A percentile compares a stretch with the other conserved stretches of the same genome.
Evolutionary conservation across 2,329 filamentous ascomycete genomes (phyloP).

Genomic region (Apiospora saccharicola): DNA sequence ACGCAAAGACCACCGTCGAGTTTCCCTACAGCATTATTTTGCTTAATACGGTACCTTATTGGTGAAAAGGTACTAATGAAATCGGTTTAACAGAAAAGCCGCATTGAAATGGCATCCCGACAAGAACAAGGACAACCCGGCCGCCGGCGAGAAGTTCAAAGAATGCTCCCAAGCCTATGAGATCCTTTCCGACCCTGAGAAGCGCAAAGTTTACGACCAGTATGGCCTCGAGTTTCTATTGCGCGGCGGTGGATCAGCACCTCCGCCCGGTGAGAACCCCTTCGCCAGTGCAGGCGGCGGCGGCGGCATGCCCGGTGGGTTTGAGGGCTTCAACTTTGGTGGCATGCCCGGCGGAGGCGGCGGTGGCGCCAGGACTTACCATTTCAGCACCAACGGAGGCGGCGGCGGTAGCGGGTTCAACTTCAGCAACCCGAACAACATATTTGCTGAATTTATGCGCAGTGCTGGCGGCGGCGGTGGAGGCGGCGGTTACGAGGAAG

Average conservation of each 20-base stretch:
- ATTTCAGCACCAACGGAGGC: constrained; percentile 66
- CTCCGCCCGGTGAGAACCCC: constrained; percentile 70
- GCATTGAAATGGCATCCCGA: constrained; percentile 95
- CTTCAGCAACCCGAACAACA: constrained; percentile 83
- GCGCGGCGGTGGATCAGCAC: constrained; percentile 71
- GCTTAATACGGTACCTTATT: neutral
- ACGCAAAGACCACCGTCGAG: neutral
- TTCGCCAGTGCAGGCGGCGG: constrained; percentile 62
- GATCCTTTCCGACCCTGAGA: constrained; percentile 95
- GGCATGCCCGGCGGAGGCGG: constrained; percentile 47
- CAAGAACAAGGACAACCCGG: constrained; percentile 93
- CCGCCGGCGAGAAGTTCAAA: constrained; percentile 94
- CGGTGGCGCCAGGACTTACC: constrained; percentile 64
- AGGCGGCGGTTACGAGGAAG: constrained; percentile 33
- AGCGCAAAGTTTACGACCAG: constrained; percentile 93
- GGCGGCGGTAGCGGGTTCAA: constrained; percentile 68
- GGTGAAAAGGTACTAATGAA: neutral
- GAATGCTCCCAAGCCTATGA: constrained; percentile 98
- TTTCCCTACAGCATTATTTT: neutral
- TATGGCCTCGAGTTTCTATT: constrained; percentile 93
- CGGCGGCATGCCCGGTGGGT: constrained; percentile 61
- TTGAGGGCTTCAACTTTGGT: constrained; percentile 60
- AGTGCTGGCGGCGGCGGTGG: constrained; percentile 49
- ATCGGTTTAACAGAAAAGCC: constrained; percentile 67
- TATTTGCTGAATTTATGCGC: constrained; percentile 86